Percentiles rank a stretch among this genome's conserved stretches.
Evolutionary conservation across 2,329 filamentous ascomycete genomes (phyloP).

Genomic region (Alternaria triticina): DNA sequence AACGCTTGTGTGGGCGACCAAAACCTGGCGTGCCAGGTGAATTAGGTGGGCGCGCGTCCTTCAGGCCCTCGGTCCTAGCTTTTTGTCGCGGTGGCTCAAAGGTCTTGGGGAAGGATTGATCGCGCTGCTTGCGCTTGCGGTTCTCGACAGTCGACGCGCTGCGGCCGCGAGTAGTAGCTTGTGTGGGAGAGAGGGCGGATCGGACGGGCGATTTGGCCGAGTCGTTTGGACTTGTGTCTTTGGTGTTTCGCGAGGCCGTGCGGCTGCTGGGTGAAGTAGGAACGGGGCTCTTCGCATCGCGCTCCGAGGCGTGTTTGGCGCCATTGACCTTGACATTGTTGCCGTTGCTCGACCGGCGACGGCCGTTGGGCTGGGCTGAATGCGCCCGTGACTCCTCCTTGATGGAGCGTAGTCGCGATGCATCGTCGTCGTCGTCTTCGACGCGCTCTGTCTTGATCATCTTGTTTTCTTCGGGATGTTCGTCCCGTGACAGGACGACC

Average conservation of each 20-base stretch:
- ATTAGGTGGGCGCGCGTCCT: constrained; percentile 39
- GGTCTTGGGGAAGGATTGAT: constrained; percentile 43
- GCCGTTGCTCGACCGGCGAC: constrained; percentile 29
- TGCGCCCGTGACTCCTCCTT: constrained; percentile 35
- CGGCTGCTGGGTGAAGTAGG: constrained; percentile 46
- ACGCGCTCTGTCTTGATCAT: constrained; percentile 49
- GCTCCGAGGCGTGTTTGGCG: constrained; percentile 36
- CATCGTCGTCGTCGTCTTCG: constrained; percentile 42
- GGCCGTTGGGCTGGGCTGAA: constrained; percentile 37
- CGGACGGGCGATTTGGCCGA: constrained; percentile 35
- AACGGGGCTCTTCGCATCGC: constrained; percentile 40
- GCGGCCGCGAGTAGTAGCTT: constrained; percentile 40
- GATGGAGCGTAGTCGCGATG: constrained; percentile 31
- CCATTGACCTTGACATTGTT: constrained; percentile 37
- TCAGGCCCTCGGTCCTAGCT: constrained; percentile 45
- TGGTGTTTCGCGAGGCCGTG: constrained; percentile 42
- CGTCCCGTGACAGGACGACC: constrained; percentile 52
- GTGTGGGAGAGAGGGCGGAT: constrained; percentile 35
- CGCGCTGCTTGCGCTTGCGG: constrained; percentile 50
- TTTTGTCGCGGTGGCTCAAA: constrained; percentile 51
- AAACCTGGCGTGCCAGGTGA: constrained; percentile 45
- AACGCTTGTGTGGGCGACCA: constrained; percentile 46
- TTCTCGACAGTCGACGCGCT: constrained; percentile 48
- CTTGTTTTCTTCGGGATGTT: constrained; percentile 49
- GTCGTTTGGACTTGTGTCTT: constrained; percentile 43